Evolutionary conservation across 352 stramenopile species (phyloP), one percentile per base, ranked within the genome.

Genomic region (Thalassiosira exigua): DNA sequence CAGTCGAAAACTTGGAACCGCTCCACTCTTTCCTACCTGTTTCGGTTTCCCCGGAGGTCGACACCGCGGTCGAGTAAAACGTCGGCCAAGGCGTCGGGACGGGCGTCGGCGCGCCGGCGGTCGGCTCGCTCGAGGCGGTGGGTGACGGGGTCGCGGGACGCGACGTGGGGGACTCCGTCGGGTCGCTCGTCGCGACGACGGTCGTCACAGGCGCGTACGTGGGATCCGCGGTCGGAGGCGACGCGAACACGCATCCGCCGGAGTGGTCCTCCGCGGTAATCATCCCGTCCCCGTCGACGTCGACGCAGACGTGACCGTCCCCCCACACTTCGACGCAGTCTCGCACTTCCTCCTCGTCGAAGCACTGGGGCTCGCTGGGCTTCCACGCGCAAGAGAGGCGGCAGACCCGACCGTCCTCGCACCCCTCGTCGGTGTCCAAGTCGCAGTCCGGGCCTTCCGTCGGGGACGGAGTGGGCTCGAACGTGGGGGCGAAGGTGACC

Each of bases 401-500:
- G 36, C 36, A 44, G 7, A 44, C 36, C 36, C 14, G 36, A 14
- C 36, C 36, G 36, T 44, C 7, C 36, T 44, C 36, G 36, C 36
- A 44, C 36, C 36, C 36, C 36, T 44, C 36, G 36, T 44, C 14
- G 7, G 36, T 14, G 7, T 14, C 7, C 7, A 44, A 14, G 14
- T 44, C 36, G 36, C 36, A 44, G 7, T 21, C 41, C 7, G 53
- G 53, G 26, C 26, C 39, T 17, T 39, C 5, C 7, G 75, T 75
- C n/a, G 69, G 44, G 19, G 60, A 58, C 36, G 26, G 48, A 12
- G 65, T 82, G 1, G 75, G 75, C 51, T 29, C 33, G 22, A 52
- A 19, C 5, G 57, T 77, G 14, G 68, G 57, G 3, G 44, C 21
- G n/a, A 67, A 57, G 4, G 66, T 56, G 0, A 68, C 39, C 33